Evolutionary conservation across 1,284 basidiomycete genomes (phyloP), one percentile per base, ranked within the genome.

Genomic region (Sutorius eximius): DNA sequence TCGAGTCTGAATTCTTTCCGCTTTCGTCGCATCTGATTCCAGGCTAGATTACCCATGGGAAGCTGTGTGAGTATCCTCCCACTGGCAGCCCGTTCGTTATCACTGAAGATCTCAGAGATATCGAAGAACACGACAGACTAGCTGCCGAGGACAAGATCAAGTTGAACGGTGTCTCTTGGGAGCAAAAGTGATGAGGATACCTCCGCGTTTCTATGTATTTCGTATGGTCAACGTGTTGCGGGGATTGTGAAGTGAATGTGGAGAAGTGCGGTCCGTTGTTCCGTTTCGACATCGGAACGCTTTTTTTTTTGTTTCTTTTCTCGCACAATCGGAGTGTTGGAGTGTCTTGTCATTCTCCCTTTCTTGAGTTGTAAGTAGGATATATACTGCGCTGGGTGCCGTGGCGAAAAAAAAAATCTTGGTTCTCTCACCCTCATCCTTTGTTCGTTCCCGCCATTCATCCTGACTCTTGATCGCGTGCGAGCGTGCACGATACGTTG

Each of bases 1-100:
- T 64, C n/a, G n/a, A n/a, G n/a, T n/a, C n/a, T 3, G 32, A 42
- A 47, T 48, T 6, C 38, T 42, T 45, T 22, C 46, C 51, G 51
- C 44, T 52, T 33, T 51, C 44, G 20, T 51, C 41, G 41, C 32
- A 32, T 55, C 43, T 58, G 27, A 49, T 50, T 53, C 59, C 64
- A 92, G 89, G 89, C 74, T 92, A 60, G 88, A 91, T 67, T 92
- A 92, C 68, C 89, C 89, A 65, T 92, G 89, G 89, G 89, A 92
- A 75, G 81, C 84, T 15, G 77, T 68, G 89, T 89, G 67, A 73
- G 87, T 69, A 48, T 53, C 57, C 55, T 48, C 38, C 47, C 55
- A n/a, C n/a, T n/a, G n/a, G n/a, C n/a, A 57, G 37, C 52, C 52
- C 48, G 63, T 61, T 59, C 53, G 34, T 42, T 27, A 49, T 20